phyloP scores from a whole-genome alignment of 2,329 filamentous ascomycete species.

The Colletotrichum camelliae region DNA sequence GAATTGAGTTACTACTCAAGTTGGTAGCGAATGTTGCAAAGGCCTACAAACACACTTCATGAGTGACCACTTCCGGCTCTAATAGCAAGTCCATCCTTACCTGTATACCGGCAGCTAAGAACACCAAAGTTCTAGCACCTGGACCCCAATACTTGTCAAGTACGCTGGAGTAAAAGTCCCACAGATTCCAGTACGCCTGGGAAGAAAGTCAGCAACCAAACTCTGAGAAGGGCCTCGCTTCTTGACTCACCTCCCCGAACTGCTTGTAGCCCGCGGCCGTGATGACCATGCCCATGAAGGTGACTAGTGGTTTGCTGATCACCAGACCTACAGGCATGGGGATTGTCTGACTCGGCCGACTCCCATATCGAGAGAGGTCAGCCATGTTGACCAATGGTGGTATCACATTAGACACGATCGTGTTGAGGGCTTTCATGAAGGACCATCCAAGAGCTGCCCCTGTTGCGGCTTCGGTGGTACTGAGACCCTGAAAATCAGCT shows the following conservation, averaged over 20 bases:
- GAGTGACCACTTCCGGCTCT: rapidly evolving
- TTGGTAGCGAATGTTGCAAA: constrained; percentile 6
- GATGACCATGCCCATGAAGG: neutral
- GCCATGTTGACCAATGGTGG: neutral
- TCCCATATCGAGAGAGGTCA: neutral
- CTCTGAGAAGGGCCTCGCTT: neutral
- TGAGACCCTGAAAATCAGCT: neutral
- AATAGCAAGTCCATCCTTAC: neutral
- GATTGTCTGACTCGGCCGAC: neutral
- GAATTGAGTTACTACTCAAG: neutral
- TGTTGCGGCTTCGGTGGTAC: neutral
- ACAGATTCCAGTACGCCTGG: constrained; percentile 1
- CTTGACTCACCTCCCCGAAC: neutral
- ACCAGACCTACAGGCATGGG: neutral
- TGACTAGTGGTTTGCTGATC: constrained; percentile 1
- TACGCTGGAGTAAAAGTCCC: constrained; percentile 1
- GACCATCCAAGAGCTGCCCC: neutral
- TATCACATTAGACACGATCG: neutral
- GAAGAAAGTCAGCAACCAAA: too few relatives aligned
- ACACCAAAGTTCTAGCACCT: neutral
- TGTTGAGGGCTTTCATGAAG: neutral
- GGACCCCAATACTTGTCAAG: constrained; percentile 3
- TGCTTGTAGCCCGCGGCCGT: neutral
- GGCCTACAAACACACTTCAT: neutral
- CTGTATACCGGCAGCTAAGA: neutral